phyloP scores from a whole-genome alignment of 441 rosid species.

The Erodium trifolium region DNA sequence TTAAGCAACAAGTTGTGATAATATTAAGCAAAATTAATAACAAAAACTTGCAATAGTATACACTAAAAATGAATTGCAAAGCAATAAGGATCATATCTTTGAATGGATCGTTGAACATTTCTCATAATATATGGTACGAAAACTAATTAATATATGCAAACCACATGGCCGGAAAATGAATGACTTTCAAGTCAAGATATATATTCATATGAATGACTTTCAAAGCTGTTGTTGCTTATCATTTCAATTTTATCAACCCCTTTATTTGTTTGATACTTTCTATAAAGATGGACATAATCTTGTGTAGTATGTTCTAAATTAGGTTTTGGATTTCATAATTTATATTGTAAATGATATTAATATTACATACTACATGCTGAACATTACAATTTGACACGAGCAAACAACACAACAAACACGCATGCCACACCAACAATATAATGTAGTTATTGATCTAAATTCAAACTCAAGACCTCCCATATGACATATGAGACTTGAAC shows the following conservation, averaged over 20 bases:
- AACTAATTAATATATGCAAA: background rate
- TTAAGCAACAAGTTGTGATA: background rate
- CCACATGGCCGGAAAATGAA: background rate
- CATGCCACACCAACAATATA: too few species aligned
- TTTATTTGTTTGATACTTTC: background rate
- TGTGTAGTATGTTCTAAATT: background rate
- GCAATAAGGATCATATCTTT: background rate
- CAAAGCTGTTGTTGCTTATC: background rate
- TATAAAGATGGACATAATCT: background rate
- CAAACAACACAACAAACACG: too few species aligned
- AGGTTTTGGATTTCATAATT: background rate
- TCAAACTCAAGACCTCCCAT: too few species aligned
- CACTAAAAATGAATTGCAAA: background rate
- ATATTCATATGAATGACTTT: background rate
- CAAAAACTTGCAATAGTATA: background rate
- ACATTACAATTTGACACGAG: too few species aligned
- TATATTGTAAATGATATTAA: too few species aligned
- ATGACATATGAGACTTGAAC: too few species aligned
- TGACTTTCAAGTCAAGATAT: background rate
- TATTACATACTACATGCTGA: too few species aligned
- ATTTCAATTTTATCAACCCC: background rate
- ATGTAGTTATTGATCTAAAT: too few species aligned
- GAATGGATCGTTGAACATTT: background rate
- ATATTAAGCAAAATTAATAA: background rate
- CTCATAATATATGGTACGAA: background rate